phyloP scores from a whole-genome alignment of 2,329 filamentous ascomycete genomes.

The Venturiaceae sp. region DNA sequence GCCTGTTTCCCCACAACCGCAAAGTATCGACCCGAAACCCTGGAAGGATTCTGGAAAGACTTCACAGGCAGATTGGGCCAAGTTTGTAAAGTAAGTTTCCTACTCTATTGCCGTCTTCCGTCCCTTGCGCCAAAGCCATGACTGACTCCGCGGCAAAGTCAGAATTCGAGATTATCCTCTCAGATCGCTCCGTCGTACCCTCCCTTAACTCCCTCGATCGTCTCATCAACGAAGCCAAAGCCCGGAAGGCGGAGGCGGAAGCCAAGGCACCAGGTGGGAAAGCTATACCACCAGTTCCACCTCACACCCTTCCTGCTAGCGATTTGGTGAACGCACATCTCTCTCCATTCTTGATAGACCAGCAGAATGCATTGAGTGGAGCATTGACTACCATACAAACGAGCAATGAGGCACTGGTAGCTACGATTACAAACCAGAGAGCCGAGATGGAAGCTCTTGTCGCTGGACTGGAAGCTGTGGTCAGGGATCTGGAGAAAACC shows the following conservation, averaged over 20 bases:
- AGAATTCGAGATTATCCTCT: conserved; percentile 52
- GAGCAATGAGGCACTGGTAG: conserved; percentile 43
- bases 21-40: conserved; percentile 42
- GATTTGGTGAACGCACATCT: conserved; percentile 51
- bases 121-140: not conserved
- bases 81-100: conserved; percentile 34
- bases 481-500: conserved; percentile 46
- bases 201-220: conserved; percentile 52
- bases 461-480: conserved; percentile 43
- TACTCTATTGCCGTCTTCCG: not conserved
- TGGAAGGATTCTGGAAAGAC: conserved; percentile 49
- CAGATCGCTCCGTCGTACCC: conserved; percentile 44
- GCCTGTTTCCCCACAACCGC: conserved; percentile 55
- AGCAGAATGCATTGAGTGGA: conserved; percentile 37
- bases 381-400: conserved; percentile 39
- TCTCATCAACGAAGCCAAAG: conserved; percentile 48
- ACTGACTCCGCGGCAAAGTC: conserved; percentile 13
- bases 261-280: conserved; percentile 23
- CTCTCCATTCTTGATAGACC: conserved; percentile 43
- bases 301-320: conserved; percentile 47
- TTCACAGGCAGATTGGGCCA: conserved; percentile 49
- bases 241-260: conserved; percentile 36
- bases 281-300: conserved; percentile 18
- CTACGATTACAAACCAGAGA: conserved; percentile 42
- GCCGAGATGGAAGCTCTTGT: conserved; percentile 48